phyloP scores from a whole-genome alignment of 345 rosid species.

The Salix brachista region DNA sequence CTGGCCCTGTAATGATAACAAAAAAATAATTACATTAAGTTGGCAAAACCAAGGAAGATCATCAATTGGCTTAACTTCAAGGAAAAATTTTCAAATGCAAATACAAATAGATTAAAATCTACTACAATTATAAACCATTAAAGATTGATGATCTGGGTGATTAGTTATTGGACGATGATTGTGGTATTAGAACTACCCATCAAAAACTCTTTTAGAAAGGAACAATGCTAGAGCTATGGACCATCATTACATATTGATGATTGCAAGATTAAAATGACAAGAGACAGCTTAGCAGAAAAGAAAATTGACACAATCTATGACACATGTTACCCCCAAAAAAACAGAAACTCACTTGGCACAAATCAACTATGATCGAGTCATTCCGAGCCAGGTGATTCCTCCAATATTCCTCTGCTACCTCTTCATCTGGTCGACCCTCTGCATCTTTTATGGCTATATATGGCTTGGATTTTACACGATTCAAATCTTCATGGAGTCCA shows the following conservation, averaged over 20 bases:
- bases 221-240: too few relatives aligned
- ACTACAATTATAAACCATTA: neutral
- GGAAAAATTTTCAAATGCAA: neutral
- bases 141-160: neutral
- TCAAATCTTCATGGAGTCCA: conserved; percentile 31
- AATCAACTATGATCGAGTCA: conserved; percentile 29
- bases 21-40: neutral
- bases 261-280: too few relatives aligned
- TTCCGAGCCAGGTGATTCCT: conserved; percentile 24
- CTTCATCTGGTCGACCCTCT: conserved; percentile 16
- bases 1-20: conserved; percentile 18
- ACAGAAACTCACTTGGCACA: conserved; percentile 20
- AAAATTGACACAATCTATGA: neutral
- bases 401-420: conserved; percentile 30
- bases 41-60: neutral
- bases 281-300: neutral
- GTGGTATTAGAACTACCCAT: neutral
- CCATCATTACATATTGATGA: too few relatives aligned
- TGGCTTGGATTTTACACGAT: conserved; percentile 24
- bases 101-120: neutral
- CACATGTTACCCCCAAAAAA: neutral
- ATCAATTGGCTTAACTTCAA: neutral
- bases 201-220: neutral
- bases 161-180: neutral
- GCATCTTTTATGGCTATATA: conserved; percentile 22